Base-by-base conservation (phyloP, 2,329 filamentous ascomycete species). In the Ascochyta clinopodiicola region DNA sequence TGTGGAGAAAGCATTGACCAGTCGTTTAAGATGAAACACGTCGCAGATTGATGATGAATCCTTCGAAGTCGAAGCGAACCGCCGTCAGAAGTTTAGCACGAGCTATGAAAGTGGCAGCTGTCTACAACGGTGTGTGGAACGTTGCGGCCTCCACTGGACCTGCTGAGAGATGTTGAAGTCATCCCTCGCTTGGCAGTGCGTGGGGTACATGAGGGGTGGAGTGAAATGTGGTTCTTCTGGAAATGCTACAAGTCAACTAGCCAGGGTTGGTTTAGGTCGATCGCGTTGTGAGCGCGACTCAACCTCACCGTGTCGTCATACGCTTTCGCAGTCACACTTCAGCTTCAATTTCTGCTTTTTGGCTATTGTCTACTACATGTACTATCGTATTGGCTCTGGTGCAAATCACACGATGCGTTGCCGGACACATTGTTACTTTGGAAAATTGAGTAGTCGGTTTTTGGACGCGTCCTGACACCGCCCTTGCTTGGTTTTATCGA, bases 401-500 rank as follows among this genome's bases (percentile, higher is more conserved):
- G n/a, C n/a, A 31, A 31, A 34, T 48, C 10, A 58, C 46, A 62
- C 60, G 29, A 72, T 74, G 67, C 36, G 59, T 51, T 43, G 25
- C 51, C 51, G 35, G 39, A 44, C 45, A 46, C 31, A 43, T 55
- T 49, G 44, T 43, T 50, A 47, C 51, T 38, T 51, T 57, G 56
- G 35, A 62, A 66, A 55, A 54, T 55, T 57, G 42, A 61, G 48
- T 49, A 63, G 44, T 50, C 56, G 65, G 29, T 67, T 66, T 59
- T 48, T 68, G 44, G 63, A 69, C 50, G 65, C 62, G 43, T 63
- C 62, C 53, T 71, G 64, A 66, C 54, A 36, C 43, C 62, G 29
- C 61, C 69, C 70, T 69, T 71, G 59, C 67, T 64, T 69, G 52
- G 39, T 44, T 47, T 49, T 57, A 67, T 70, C 64, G 64, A 56